Conservation (phyloP, 805 yeast species). For the Hagleromyces aurorensis region DNA sequence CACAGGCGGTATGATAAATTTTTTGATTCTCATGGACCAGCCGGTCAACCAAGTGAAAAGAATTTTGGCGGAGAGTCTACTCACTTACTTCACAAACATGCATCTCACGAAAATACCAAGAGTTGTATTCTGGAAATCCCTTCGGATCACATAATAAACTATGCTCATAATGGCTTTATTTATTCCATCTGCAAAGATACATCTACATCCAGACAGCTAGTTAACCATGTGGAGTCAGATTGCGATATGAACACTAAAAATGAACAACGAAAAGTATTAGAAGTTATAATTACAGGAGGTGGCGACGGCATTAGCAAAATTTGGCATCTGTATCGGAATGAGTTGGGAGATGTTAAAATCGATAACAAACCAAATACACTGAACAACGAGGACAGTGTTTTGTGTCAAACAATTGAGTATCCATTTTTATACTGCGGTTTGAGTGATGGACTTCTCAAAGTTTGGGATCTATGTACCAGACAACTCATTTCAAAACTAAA, state of each 20-base stretch:
- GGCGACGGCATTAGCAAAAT: constrained; percentile 86
- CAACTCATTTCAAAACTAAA: constrained; percentile 49
- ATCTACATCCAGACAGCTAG: constrained; percentile 8
- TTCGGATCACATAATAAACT: constrained; percentile 53
- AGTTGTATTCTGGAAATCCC: constrained; percentile 56
- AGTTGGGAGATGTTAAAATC: constrained; percentile 10
- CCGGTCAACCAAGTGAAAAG: constrained; percentile 46
- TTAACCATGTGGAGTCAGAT: not conserved
- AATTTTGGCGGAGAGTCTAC: no score
- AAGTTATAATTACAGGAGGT: constrained; percentile 59
- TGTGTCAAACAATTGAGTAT: constrained; percentile 57
- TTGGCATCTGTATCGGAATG: constrained; percentile 48
- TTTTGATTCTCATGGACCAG: constrained; percentile 85
- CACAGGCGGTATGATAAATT: constrained; percentile 71
- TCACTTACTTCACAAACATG: constrained; percentile 4
- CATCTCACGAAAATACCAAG: constrained; percentile 6
- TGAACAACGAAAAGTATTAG: constrained; percentile 12
- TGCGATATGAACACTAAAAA: not conserved
- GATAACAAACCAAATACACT: constrained; percentile 11
- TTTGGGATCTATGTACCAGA: constrained; percentile 80
- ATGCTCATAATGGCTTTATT: constrained; percentile 89
- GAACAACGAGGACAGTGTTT: constrained; percentile 60
- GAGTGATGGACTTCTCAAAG: constrained; percentile 62
- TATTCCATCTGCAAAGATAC: constrained; percentile 45
- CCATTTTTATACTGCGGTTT: constrained; percentile 80